Evolutionary conservation across 495 filamentous ascomycete species (phyloP), one percentile per base, ranked within the genome.

Genomic region (Penicillium tannophilum): DNA sequence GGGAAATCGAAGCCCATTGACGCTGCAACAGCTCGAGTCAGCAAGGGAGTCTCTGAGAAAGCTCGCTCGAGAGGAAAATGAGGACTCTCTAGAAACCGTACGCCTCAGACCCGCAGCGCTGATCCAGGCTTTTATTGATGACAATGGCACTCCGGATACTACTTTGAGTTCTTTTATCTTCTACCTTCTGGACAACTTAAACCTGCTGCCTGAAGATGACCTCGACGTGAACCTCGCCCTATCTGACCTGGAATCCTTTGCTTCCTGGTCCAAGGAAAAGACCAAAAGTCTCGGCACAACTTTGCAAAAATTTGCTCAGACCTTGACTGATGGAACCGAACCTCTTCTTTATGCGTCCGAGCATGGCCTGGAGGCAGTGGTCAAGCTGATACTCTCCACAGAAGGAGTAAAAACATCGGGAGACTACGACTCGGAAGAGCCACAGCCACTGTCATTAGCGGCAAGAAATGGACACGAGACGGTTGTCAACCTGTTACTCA

Each of bases 261-360:
- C 14, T 41, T 41, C 39, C 5, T 41, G 39, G 39, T 6, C 14
- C 2, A 1, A 41, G 12, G 14, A 12, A 41, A n/a, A 17, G 5
- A 17, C 16, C 14, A 17, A 39, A 39, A 23, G 20, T 23, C 20
- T 23, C 20, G 20, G 20, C 4, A 12, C 2, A 12, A 16, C 35
- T 16, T 12, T 39, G 35, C 35, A 39, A 5, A 3, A 16, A 2
- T 46, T 46, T 14, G 20, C 20, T 19, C 20, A 46, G 23, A 24
- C 19, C 14, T 46, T 46, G 20, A 46, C 43, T 46, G 17, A 7
- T 20, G 43, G 43, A 20, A 46, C 6, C 17, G 43, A 24, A 5
- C 43, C 43, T 9, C 43, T 46, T 46, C 12, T 23, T 23, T 46
- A 20, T 46, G 43, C 43, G 9, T 46, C 51, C 8, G 51, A 54